phyloP scores from a whole-genome alignment of 2,329 filamentous ascomycete genomes.

The Monosporascus sp. region DNA sequence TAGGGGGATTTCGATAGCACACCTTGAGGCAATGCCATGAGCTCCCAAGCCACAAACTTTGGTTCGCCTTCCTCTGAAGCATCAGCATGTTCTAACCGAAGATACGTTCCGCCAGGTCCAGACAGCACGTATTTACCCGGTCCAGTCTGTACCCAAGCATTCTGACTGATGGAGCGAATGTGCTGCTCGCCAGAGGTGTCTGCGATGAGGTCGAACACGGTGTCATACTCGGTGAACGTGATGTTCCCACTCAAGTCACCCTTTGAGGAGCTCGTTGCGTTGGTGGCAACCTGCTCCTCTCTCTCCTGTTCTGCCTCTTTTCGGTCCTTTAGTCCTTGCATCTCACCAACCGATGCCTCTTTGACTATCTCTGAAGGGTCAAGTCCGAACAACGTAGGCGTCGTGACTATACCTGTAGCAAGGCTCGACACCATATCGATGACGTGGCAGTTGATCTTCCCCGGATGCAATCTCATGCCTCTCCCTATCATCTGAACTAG shows the following conservation, averaged over 20 bases:
- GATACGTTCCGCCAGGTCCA: conserved; percentile 56
- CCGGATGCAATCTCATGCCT: conserved; percentile 76
- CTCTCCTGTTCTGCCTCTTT: conserved; percentile 39
- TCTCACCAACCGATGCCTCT: conserved; percentile 55
- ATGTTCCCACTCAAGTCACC: conserved; percentile 37
- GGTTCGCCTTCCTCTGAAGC: conserved; percentile 19
- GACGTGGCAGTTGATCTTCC: conserved; percentile 84
- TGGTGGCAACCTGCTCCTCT: conserved; percentile 13
- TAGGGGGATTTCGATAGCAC: conserved; percentile 50
- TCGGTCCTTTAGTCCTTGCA: conserved; percentile 49
- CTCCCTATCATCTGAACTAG: conserved; percentile 97
- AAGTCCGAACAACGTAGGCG: conserved; percentile 87
- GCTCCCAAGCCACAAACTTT: conserved; percentile 40
- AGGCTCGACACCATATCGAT: conserved; percentile 93
- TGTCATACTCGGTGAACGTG: conserved; percentile 85
- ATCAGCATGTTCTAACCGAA: conserved; percentile 44
- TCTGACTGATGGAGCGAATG: conserved; percentile 67
- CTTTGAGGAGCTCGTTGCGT: not conserved
- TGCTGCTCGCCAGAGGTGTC: conserved; percentile 75
- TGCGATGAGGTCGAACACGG: conserved; percentile 81
- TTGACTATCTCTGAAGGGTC: conserved; percentile 75
- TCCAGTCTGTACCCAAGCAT: conserved; percentile 80
- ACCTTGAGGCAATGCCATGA: conserved; percentile 40
- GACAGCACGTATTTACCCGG: conserved; percentile 65
- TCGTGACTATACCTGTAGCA: conserved; percentile 78